These are phyloP conservation scores for Candida pini DNA, from an alignment of 805 yeast genomes.

Conservation along the genomic window DNA sequence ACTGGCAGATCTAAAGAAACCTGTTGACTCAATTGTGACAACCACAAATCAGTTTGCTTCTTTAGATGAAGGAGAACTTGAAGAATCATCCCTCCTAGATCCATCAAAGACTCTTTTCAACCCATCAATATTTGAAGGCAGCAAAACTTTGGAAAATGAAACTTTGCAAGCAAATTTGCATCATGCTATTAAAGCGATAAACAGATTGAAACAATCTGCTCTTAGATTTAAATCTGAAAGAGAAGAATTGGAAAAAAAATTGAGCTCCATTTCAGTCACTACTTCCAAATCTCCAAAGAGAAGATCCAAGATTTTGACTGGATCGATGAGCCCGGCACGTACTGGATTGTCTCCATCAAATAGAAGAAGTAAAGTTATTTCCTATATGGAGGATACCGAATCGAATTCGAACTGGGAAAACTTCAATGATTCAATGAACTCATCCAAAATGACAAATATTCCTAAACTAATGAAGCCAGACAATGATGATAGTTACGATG, in stretches of 20 bases:
- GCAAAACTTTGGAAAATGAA: constrained; percentile 54
- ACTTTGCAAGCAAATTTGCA: constrained; percentile 58
- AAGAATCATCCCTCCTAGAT: constrained; percentile 18
- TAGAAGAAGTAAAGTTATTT: constrained; percentile 9
- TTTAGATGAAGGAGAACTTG: constrained; percentile 2
- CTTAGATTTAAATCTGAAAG: constrained; percentile 40
- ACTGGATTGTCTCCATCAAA: constrained; percentile 11
- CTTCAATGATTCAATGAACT: constrained; percentile 13
- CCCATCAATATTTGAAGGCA: constrained; percentile 35
- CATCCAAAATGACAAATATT: constrained; percentile 16
- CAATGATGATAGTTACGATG: constrained; percentile 17
- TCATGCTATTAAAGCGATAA: constrained; percentile 58
- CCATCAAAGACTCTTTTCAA: constrained; percentile 23
- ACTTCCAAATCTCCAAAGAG: constrained; percentile 3
- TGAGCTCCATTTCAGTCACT: not conserved
- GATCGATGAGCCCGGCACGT: constrained; percentile 7
- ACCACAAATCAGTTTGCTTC: constrained; percentile 13
- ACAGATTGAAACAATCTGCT: constrained; percentile 49
- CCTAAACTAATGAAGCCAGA: constrained; percentile 13
- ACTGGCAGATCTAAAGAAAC: constrained; percentile 5
- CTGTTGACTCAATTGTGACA: constrained; percentile 10
- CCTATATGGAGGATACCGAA: constrained; percentile 19
- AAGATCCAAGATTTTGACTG: constrained; percentile 2
- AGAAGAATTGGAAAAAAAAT: constrained; percentile 26
- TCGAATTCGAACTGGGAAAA: constrained; percentile 16